A percentile compares a stretch with the other conserved stretches of the same genome.
These are phyloP conservation scores for Dionaea muscipula DNA, from an alignment of 179 eudicot genomes.

Conservation along the genomic window DNA sequence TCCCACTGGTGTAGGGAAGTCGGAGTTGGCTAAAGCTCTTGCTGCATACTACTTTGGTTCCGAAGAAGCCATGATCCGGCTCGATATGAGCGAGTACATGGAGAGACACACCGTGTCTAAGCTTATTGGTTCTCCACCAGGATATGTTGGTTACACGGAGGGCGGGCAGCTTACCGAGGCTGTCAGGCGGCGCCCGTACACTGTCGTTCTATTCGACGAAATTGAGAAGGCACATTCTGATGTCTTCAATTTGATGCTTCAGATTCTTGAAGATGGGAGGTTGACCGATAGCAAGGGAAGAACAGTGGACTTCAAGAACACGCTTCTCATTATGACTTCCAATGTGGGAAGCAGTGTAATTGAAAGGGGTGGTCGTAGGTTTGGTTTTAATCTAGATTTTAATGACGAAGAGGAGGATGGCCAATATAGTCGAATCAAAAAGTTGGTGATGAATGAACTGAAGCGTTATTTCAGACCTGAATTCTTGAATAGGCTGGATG, in stretches of 20 bases:
- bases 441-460: conserved; percentile 64
- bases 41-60: conserved; percentile 86
- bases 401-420: conserved; percentile 40
- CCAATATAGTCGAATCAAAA: conserved; percentile 62
- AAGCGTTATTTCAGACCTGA: conserved; percentile 76
- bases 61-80: conserved; percentile 79
- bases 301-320: conserved; percentile 83
- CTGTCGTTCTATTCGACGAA: conserved; percentile 76
- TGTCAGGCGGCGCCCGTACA: conserved; percentile 70
- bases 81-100: conserved; percentile 99
- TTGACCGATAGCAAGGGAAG: conserved; percentile 86
- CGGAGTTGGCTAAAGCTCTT: conserved; percentile 76
- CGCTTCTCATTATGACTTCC: conserved; percentile 86
- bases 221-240: conserved; percentile 96
- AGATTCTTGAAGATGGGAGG: conserved; percentile 86
- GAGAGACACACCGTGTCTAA: conserved; percentile 88
- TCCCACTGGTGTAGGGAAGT: conserved; percentile 94
- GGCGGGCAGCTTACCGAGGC: conserved; percentile 94
- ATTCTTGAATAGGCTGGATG: conserved; percentile 81
- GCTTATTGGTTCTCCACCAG: conserved; percentile 89
- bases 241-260: conserved; percentile 91
- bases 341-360: conserved; percentile 86
- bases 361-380: conserved; percentile 55
- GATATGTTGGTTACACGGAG: conserved; percentile 83
- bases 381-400: conserved; percentile 53